Evolutionary conservation across 1,284 basidiomycete species (phyloP).

Genomic region (Tausonia pullulans): DNA sequence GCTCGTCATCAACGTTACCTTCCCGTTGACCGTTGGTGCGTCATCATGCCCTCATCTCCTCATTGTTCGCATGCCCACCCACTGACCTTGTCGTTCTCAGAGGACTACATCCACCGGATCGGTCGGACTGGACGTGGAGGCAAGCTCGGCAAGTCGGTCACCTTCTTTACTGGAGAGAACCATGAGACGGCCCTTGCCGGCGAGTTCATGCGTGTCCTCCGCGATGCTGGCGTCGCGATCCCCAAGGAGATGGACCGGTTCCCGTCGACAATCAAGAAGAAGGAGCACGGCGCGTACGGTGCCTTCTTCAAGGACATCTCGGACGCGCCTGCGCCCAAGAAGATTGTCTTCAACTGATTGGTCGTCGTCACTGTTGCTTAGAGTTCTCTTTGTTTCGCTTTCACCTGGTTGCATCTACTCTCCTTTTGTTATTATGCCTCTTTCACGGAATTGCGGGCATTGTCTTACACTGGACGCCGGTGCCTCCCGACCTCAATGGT

Average conservation of each 20-base stretch:
- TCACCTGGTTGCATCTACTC: too few relatives aligned
- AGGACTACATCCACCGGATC: constrained; percentile 91
- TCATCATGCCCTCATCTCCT: not conserved
- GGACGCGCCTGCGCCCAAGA: constrained; percentile 65
- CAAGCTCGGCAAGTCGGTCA: constrained; percentile 80
- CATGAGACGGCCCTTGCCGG: constrained; percentile 84
- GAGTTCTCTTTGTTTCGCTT: too few relatives aligned
- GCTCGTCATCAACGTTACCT: constrained; percentile 88
- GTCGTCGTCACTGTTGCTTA: too few relatives aligned
- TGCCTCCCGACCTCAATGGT: too few relatives aligned
- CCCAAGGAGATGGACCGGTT: constrained; percentile 74
- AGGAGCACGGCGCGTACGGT: constrained; percentile 41
- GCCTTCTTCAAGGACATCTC: constrained; percentile 73
- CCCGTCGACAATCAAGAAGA: constrained; percentile 96
- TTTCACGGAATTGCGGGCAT: too few relatives aligned
- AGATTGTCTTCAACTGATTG: constrained; percentile 61
- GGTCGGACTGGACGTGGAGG: constrained; percentile 93
- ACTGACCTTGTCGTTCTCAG: constrained; percentile 14
- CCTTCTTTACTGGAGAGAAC: constrained; percentile 86
- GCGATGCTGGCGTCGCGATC: constrained; percentile 71
- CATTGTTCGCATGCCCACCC: not conserved
- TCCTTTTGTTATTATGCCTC: too few relatives aligned
- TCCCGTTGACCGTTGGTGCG: constrained; percentile 84
- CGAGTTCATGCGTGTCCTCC: constrained; percentile 81
- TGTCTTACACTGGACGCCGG: too few relatives aligned